phyloP scores from a whole-genome alignment of 306 rosid genomes.

The Pterocarpus macrocarpus region DNA sequence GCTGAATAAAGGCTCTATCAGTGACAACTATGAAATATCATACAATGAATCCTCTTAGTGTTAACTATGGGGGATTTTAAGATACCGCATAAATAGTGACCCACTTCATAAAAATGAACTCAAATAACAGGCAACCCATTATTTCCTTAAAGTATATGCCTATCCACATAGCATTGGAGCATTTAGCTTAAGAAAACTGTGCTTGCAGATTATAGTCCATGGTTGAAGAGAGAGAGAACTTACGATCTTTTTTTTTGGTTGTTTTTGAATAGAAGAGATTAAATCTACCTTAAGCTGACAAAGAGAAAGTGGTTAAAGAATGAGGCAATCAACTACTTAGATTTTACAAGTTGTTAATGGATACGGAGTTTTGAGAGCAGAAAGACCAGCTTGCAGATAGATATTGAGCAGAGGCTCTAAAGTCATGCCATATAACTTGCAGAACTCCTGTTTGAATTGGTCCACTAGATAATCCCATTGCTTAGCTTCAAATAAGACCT shows the following conservation, averaged over 20 bases:
- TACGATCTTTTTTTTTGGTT: not conserved
- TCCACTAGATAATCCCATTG: slow-evolving; percentile 94
- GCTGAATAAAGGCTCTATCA: slow-evolving; percentile 3
- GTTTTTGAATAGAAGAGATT: not conserved
- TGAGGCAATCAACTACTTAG: slow-evolving; percentile 1
- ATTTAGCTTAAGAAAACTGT: not conserved
- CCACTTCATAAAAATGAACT: not conserved
- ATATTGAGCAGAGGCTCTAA: slow-evolving; percentile 91
- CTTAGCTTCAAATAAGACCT: slow-evolving; percentile 91
- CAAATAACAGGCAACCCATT: not conserved
- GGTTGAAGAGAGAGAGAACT: not conserved
- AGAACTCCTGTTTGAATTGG: slow-evolving; percentile 94
- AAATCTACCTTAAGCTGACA: not conserved
- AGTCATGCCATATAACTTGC: slow-evolving; percentile 97
- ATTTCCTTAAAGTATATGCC: not conserved
- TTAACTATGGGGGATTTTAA: not conserved
- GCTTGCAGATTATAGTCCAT: slow-evolving; percentile 23
- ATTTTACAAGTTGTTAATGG: slow-evolving; percentile 46
- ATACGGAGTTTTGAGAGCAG: slow-evolving; percentile 98
- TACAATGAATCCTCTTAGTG: slow-evolving; percentile 1
- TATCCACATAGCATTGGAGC: slow-evolving; percentile 27
- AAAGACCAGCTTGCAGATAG: slow-evolving; percentile 95
- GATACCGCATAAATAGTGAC: too few relatives aligned
- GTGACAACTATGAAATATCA: slow-evolving; percentile 4
- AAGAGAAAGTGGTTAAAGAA: slow-evolving; percentile 1